Evolutionary conservation across 2,329 filamentous ascomycete genomes (phyloP), one percentile per base, ranked within the genome.

Genomic region (Fusarium falciforme): DNA sequence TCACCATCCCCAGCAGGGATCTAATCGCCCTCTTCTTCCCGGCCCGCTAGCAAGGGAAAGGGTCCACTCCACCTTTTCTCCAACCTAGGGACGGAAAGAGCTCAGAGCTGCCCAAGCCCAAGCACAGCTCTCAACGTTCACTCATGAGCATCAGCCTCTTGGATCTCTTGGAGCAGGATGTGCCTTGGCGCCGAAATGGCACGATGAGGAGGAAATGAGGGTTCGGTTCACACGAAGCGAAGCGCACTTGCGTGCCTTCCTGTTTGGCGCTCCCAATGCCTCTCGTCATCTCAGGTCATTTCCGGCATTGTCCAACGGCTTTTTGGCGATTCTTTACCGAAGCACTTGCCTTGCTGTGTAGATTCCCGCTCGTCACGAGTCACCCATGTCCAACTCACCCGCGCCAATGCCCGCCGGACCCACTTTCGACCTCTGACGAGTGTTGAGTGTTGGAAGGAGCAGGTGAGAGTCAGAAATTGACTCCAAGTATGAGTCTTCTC

Each of bases 1-100:
- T 83, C 82, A 83, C 81, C 71, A 70, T 74, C 64, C 67, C 40
- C 67, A 71, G 70, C 82, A 83, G 75, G 82, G 81, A 76, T 79
- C 74, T 79, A 79, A 81, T 82, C 80, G 81, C 80, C 76, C 72
- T 74, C 67, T 73, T 74, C 75, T 74, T 78, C 75, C 74, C 76
- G 76, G 76, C 71, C 76, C 76, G 74, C 66, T 75, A 73, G 66
- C 63, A 67, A 75, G 65, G 71, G 72, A 67, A 75, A 61, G 71
- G 72, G 59, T 66, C 52, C 35, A 40, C 61, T 52, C 72, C 72
- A 72, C 68, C 44, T 42, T 61, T 60, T 60, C 60, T 36, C 31
- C 44, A 57, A 70, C 42, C 42, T 47, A 47, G 66, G 29, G 66
- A 70, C 68, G 29, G 66, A 70, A 74, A 55, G 71, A 68, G 68